These are phyloP conservation scores for Micractinium conductrix DNA, from an alignment of 139 green algal genomes.

Conservation along the genomic window DNA sequence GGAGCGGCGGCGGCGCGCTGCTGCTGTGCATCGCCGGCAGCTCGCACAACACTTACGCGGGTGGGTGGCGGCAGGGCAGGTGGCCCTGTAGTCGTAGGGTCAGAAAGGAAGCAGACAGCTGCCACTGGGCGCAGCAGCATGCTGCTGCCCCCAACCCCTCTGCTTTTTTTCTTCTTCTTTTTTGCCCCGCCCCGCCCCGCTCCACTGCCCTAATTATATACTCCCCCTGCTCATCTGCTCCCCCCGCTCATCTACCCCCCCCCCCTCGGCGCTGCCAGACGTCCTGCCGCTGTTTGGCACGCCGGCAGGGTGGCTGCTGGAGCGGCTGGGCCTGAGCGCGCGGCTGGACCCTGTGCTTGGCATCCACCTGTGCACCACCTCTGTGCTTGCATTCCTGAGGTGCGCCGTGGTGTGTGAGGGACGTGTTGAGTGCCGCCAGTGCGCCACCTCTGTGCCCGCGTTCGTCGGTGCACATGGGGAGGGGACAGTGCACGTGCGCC, in stretches of 20 bases:
- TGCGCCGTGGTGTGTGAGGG: not conserved
- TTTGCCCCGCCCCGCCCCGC: not conserved
- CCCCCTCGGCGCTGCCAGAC: constrained; percentile 8
- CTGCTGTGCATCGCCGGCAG: constrained; percentile 48
- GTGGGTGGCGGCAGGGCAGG: too few relatives aligned
- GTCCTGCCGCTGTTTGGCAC: constrained; percentile 37
- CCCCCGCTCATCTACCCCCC: not conserved
- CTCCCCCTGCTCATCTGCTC: not conserved
- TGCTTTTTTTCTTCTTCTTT: not conserved
- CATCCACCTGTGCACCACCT: constrained; percentile 38
- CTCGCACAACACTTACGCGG: constrained; percentile 61
- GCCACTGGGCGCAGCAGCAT: too few relatives aligned
- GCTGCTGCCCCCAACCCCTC: too few relatives aligned
- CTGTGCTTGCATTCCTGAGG: constrained; percentile 50
- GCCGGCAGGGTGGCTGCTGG: constrained; percentile 32
- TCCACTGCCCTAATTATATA: not conserved
- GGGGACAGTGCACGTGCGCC: too few relatives aligned
- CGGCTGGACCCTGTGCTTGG: constrained; percentile 53
- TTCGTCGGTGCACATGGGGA: too few relatives aligned
- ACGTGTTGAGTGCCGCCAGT: too few relatives aligned
- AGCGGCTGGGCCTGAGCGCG: constrained; percentile 37
- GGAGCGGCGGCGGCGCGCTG: constrained; percentile 46
- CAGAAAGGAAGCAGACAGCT: too few relatives aligned
- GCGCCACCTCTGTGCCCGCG: too few relatives aligned
- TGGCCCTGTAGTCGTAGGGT: too few relatives aligned